Conservation (phyloP, 163 green algal species). For the Chlamydomonas reinhardtii region DNA sequence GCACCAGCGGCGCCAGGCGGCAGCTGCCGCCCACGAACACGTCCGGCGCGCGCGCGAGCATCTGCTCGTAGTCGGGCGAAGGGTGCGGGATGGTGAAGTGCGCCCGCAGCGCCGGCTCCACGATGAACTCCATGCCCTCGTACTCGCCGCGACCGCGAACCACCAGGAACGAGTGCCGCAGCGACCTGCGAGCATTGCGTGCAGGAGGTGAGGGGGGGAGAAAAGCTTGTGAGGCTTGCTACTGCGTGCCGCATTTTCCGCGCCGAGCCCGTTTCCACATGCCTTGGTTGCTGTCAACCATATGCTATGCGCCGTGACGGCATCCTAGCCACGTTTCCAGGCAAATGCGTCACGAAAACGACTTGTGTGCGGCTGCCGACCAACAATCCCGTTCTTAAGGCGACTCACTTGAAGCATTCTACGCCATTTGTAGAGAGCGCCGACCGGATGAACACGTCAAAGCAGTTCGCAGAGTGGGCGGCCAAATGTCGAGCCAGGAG, state of each 20-base stretch:
- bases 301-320: too few relatives aligned
- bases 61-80: slow-evolving; percentile 50
- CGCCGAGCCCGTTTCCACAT: too few relatives aligned
- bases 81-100: slow-evolving; percentile 70
- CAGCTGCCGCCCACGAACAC: slow-evolving; percentile 64
- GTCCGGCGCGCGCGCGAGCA: slow-evolving; percentile 53
- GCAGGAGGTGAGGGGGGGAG: background rate
- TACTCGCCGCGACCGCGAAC: slow-evolving; percentile 46
- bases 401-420: slow-evolving; percentile 28
- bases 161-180: slow-evolving; percentile 31
- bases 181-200: background rate
- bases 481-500: background rate
- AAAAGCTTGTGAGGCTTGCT: too few relatives aligned
- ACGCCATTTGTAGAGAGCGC: background rate
- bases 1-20: slow-evolving; percentile 62
- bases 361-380: too few relatives aligned
- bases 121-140: slow-evolving; percentile 51
- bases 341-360: too few relatives aligned
- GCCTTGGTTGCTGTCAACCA: too few relatives aligned
- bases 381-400: too few relatives aligned
- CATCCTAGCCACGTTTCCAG: background rate
- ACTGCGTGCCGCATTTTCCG: too few relatives aligned
- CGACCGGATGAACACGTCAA: background rate
- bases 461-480: background rate
- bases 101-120: slow-evolving; percentile 61